phyloP scores from a whole-genome alignment of 1,284 basidiomycete genomes.

The Puccinia polysora region DNA sequence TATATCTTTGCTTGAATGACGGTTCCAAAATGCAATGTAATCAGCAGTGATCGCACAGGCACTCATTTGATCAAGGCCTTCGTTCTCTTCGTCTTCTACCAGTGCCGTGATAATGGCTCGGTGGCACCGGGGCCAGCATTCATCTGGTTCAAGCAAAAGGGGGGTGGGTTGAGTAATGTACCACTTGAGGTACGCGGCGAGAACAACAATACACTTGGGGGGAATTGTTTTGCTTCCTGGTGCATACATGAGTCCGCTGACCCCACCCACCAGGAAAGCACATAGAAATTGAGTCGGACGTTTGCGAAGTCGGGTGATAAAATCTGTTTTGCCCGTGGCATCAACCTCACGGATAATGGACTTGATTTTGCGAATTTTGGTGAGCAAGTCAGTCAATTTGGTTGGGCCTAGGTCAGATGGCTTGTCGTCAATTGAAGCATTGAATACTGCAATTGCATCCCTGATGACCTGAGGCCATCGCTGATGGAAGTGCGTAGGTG shows the following conservation, averaged over 20 bases:
- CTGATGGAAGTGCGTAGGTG: neutral
- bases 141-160: no score
- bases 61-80: no score
- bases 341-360: neutral
- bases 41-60: no score
- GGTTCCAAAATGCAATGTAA: no score
- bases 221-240: neutral
- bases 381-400: neutral
- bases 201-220: no score
- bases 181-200: no score
- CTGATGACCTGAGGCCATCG: slow-evolving; percentile 13
- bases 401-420: neutral
- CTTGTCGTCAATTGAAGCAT: neutral
- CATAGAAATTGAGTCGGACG: neutral
- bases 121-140: no score
- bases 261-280: slow-evolving; percentile 4
- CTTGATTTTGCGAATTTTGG: neutral
- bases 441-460: neutral
- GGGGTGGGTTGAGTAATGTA: no score
- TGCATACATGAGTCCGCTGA: neutral
- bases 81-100: no score
- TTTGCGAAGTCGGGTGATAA: neutral
- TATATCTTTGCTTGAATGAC: no score
- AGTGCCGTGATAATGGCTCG: no score
- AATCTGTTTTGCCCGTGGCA: neutral